Conservation (phyloP, 495 filamentous ascomycete species). For the Amorphotheca resinae region DNA sequence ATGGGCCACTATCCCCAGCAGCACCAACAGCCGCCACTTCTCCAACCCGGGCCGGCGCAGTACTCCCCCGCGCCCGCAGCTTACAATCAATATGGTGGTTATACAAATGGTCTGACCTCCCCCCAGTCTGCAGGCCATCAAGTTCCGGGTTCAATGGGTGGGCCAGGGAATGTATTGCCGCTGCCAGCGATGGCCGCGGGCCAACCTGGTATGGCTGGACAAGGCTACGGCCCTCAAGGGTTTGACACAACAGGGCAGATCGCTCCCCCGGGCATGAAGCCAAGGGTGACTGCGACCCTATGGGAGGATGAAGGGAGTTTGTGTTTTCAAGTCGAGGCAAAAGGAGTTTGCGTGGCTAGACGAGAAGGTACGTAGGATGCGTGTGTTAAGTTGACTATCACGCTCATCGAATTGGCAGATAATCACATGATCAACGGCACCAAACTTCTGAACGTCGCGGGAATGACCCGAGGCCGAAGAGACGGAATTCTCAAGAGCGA, state of each 20-base stretch:
- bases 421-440: slow-evolving; percentile 99
- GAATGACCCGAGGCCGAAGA: slow-evolving; percentile 91
- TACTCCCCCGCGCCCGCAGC: slow-evolving; percentile 52
- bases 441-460: slow-evolving; percentile 91
- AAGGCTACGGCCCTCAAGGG: slow-evolving; percentile 40
- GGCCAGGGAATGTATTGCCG: slow-evolving; percentile 46
- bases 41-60: slow-evolving; percentile 64
- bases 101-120: slow-evolving; percentile 62
- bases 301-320: slow-evolving; percentile 98
- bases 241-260: slow-evolving; percentile 89
- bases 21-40: slow-evolving; percentile 63
- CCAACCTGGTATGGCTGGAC: slow-evolving; percentile 38
- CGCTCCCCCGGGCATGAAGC: slow-evolving; percentile 92
- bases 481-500: slow-evolving; percentile 98
- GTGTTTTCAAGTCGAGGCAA: slow-evolving; percentile 95
- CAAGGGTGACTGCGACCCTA: slow-evolving; percentile 89
- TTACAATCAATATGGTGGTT: slow-evolving; percentile 56
- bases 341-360: slow-evolving; percentile 90
- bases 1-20: slow-evolving; percentile 59
- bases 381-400: too few species aligned
- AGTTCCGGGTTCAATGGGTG: slow-evolving; percentile 52
- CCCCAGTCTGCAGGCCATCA: slow-evolving; percentile 56
- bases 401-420: too few species aligned
- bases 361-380: slow-evolving; percentile 71
- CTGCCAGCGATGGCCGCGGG: slow-evolving; percentile 44